Evolutionary conservation across 768 basidiomycete species (phyloP), one percentile per base, ranked within the genome.

Genomic region (Boletellus ananas): DNA sequence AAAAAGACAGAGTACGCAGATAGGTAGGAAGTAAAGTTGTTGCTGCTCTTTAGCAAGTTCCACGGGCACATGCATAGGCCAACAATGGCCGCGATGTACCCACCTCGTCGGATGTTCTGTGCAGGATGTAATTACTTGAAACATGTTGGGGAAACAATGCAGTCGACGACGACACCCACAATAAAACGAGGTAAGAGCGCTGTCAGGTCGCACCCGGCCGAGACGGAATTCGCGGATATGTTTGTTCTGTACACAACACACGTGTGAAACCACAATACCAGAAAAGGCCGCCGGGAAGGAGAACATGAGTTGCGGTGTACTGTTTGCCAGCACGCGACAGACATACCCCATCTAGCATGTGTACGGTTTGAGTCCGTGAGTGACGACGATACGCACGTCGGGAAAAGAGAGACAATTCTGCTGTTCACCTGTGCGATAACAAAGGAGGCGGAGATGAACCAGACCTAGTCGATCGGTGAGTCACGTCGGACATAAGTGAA

Each of bases 1-100:
- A 88, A 71, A 74, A 86, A 91, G 47, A 88, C 88, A 11, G 84
- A 84, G 66, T 90, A 91, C 3, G 87, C 85, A 3, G 85, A 86
- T 21, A 92, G 79, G 66, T 91, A 91, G 29, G 85, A 85, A 4
- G 86, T 84, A 68, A 91, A 91, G 53, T 72, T 77, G 61, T 83
- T 90, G 67, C 83, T 85, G 52, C 74, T 80, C 64, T 84, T 81
- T 56, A 88, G 74, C 33, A 90, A 60, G 58, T 86, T 85, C 87
- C 87, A 89, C 2, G 85, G 87, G 34, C 83, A 78, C 73, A 88
- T 88, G 66, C 74, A 79, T 29, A 90, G 61, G 5, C 89, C 89
- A 35, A 89, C 82, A 41, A 85, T 74, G 8, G 87, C 88, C n/a
- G 84, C 85, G 41, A 92, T 70, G 68, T 86, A 94, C 14, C 90